Base-by-base conservation (phyloP, 345 rosid genomes). In the Pugionium cornutum region DNA sequence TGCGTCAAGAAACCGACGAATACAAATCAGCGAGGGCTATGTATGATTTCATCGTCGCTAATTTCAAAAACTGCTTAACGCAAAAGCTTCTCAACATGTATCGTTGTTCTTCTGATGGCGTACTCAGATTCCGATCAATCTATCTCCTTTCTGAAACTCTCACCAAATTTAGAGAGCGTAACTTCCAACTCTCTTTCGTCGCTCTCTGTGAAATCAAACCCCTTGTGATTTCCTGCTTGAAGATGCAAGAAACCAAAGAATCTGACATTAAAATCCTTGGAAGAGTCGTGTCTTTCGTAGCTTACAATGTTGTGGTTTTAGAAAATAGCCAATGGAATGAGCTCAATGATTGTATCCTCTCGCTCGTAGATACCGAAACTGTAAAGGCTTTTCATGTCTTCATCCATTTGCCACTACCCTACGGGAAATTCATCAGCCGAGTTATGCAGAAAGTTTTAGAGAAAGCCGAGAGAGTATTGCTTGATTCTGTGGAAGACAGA, bases 371-470 rank as follows among this genome's bases (percentile, higher is more conserved):
- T 3, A 44, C 0, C 7, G 0, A 11, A n/a, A 51, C 50, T 10
- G 3, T 18, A 5, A 59, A 18, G 37, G 64, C 64, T 4, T 59
- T 59, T 30, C 50, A 44, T 5, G 7, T 59, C 41, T 59, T 59
- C 10, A 32, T 43, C 3, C 29, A 44, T 4, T 26, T 59, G 4
- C 64, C 64, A 0, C 18, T 1, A 25, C 8, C 2, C 0, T 37
- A 26, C 32, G 1, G 2, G 1, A 8, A 2, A 1, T 55, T 55
- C 60, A 18, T 55, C 11, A 4, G 1, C 4, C 5, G 35, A 3
- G 2, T 55, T 6, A 0, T 26, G 45, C 0, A 1, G 11, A 26
- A 1, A 3, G 0, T 55, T 7, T 0, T 37, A 4, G 36, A 1
- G 6, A 9, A 5, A 51, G 8, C 4, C 0, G 0, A 30, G 36